phyloP scores from a whole-genome alignment of 257 asterid genomes.

The Dorcoceras hygrometricum region DNA sequence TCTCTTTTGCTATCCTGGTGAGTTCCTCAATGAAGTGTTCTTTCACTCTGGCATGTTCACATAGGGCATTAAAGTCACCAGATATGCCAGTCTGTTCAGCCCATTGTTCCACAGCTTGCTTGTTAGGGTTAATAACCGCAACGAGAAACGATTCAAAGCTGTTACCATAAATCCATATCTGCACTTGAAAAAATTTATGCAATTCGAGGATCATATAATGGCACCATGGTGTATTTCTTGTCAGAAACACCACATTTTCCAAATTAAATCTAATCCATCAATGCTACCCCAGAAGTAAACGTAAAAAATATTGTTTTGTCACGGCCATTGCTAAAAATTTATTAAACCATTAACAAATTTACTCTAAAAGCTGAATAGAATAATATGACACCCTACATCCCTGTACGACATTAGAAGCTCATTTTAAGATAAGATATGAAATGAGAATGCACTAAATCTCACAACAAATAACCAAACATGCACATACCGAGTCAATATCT shows the following conservation, averaged over 20 bases:
- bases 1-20: conserved; percentile 58
- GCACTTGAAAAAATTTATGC: conserved; percentile 28
- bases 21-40: conserved; percentile 69
- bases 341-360: too few relatives aligned
- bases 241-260: neutral
- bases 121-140: conserved; percentile 70
- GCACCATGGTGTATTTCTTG: neutral
- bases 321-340: neutral
- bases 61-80: conserved; percentile 63
- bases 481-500: conserved; percentile 67
- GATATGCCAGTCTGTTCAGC: conserved; percentile 58
- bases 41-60: conserved; percentile 61
- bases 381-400: neutral
- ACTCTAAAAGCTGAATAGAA: neutral
- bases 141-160: conserved; percentile 91
- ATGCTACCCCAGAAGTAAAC: neutral
- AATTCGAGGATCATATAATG: conserved; percentile 10
- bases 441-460: conserved; percentile 4
- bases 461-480: too few relatives aligned
- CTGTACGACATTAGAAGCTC: neutral
- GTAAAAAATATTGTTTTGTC: neutral
- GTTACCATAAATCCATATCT: conserved; percentile 96
- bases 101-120: conserved; percentile 69
- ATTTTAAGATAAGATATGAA: conserved; percentile 1
- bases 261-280: neutral